phyloP scores from a whole-genome alignment of 495 filamentous ascomycete species.

The Staphylotrichum longicolle region DNA sequence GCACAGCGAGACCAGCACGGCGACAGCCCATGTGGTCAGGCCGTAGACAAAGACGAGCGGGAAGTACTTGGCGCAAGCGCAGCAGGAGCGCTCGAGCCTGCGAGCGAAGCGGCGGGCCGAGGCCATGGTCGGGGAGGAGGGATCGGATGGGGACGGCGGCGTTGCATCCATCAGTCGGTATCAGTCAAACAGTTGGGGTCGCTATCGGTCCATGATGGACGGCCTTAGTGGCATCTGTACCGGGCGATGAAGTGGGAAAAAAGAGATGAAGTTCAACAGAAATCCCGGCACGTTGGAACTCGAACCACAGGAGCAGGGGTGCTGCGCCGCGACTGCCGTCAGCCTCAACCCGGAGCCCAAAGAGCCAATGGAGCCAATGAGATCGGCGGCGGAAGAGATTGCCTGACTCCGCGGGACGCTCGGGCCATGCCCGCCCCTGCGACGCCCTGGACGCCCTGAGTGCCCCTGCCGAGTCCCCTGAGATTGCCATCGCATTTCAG shows the following conservation, averaged over 20 bases:
- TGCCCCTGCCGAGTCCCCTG: too few relatives aligned
- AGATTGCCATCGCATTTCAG: too few relatives aligned
- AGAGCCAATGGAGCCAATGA: background rate
- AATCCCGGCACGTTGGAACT: slow-evolving; percentile 9
- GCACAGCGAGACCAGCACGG: slow-evolving; percentile 77
- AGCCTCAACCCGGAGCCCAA: background rate
- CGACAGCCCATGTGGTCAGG: slow-evolving; percentile 85
- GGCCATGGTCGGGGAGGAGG: slow-evolving; percentile 15
- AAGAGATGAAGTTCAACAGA: background rate
- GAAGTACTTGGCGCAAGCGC: slow-evolving; percentile 74
- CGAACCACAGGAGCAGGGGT: slow-evolving; percentile 2
- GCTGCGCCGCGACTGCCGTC: background rate
- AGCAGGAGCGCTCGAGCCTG: slow-evolving; percentile 80
- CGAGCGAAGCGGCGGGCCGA: slow-evolving; percentile 61
- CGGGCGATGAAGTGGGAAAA: too few relatives aligned
- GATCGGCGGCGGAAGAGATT: background rate
- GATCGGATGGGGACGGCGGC: slow-evolving; percentile 22
- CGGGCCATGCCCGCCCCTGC: background rate
- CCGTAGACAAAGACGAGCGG: slow-evolving; percentile 87
- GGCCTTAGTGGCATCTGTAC: too few relatives aligned
- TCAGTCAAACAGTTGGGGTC: background rate
- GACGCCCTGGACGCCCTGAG: too few relatives aligned
- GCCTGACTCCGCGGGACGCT: slow-evolving; percentile 6
- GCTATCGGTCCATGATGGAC: slow-evolving; percentile 15
- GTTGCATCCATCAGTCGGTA: slow-evolving; percentile 28